Evolutionary conservation across 352 stramenopile genomes (phyloP).

Genomic region (Discostella stelligera): DNA sequence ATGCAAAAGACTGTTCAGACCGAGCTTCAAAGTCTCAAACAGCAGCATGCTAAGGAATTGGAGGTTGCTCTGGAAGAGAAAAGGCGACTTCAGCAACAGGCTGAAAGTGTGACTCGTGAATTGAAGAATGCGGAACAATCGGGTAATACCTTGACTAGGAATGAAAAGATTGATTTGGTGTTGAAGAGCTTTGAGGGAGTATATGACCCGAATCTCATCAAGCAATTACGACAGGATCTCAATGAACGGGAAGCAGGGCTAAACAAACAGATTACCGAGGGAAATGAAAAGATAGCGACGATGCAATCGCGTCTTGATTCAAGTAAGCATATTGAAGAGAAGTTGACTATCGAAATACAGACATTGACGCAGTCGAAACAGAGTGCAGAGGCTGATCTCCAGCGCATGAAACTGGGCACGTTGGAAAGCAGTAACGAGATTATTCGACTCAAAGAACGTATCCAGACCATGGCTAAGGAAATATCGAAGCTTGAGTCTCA

Average conservation of each 20-base stretch:
- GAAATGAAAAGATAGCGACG: conserved; percentile 19
- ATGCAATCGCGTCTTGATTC: conserved; percentile 38
- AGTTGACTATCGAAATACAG: conserved; percentile 29
- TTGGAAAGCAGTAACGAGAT: conserved; percentile 29
- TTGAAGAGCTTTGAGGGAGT: conserved; percentile 36
- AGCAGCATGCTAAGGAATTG: conserved; percentile 28
- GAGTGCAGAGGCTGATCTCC: conserved; percentile 32
- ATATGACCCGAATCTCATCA: conserved; percentile 28
- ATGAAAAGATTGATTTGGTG: conserved; percentile 43
- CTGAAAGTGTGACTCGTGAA: conserved; percentile 13
- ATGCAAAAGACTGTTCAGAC: conserved; percentile 23
- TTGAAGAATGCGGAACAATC: conserved; percentile 16
- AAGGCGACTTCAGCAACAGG: conserved; percentile 16
- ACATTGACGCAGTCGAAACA: conserved; percentile 33
- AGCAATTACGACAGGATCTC: conserved; percentile 28
- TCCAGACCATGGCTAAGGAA: conserved; percentile 30
- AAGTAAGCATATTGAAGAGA: conserved; percentile 25
- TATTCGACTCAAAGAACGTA: conserved; percentile 18
- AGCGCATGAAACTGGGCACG: conserved; percentile 5
- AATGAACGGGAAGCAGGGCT: conserved; percentile 23
- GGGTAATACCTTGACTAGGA: conserved; percentile 12
- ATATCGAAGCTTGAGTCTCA: conserved; percentile 29
- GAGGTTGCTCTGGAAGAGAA: conserved; percentile 22
- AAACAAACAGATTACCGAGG: conserved; percentile 31
- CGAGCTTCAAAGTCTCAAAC: conserved; percentile 24